phyloP scores from a whole-genome alignment of 2,329 filamentous ascomycete genomes.

The Zymoseptoria brevis region DNA sequence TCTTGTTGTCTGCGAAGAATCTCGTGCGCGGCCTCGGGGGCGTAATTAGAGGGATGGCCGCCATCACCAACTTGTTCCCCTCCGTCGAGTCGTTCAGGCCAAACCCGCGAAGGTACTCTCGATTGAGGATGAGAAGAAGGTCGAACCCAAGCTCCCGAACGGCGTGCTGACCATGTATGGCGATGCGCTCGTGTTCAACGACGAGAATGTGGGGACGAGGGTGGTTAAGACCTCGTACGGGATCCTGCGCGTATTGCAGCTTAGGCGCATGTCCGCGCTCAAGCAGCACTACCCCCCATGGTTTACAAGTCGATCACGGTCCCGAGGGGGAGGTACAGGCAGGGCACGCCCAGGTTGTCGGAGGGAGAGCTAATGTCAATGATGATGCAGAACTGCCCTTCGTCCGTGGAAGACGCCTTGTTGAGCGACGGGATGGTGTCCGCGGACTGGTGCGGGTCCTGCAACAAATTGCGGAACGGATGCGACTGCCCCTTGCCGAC shows the following conservation, averaged over 20 bases:
- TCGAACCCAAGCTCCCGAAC: constrained; percentile 2
- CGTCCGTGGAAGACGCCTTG: background rate
- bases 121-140: constrained; percentile 1
- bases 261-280: background rate
- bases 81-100: constrained; percentile 1
- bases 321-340: constrained; percentile 4
- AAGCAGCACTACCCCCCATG: constrained; percentile 6
- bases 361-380: constrained; percentile 3
- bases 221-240: constrained; percentile 1
- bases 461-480: background rate
- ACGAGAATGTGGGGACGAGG: background rate
- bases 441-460: background rate
- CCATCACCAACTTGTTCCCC: constrained; percentile 1
- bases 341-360: constrained; percentile 2
- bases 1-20: constrained; percentile 4
- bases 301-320: constrained; percentile 2
- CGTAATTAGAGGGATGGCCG: constrained; percentile 1
- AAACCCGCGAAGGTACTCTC: background rate
- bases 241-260: constrained; percentile 2
- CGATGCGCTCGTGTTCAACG: background rate
- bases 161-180: background rate
- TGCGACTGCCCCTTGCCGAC: constrained; percentile 2
- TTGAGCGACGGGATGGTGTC: background rate
- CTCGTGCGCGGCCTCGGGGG: constrained; percentile 1
- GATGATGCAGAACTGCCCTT: constrained; percentile 4